Base-by-base conservation (phyloP, 768 basidiomycete genomes). In the Termitomyces sp. region DNA sequence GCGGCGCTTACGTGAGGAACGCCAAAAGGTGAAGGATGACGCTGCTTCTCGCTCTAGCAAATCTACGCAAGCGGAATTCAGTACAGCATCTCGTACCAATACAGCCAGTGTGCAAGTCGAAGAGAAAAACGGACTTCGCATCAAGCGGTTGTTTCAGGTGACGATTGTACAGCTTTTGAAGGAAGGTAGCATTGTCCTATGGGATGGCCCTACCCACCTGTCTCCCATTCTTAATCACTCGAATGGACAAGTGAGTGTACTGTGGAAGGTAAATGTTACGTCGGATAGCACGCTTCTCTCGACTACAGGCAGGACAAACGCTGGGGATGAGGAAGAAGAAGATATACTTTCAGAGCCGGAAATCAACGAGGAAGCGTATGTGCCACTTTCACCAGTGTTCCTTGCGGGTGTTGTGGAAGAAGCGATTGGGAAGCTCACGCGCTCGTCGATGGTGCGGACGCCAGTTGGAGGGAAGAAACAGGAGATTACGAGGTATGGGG, bases 151-250 rank as follows among this genome's bases (percentile, higher is more conserved):
- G 2, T 92, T 90, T 70, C 69, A 73, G 20, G 83, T 80, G 75
- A 85, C 86, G 0, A 74, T 92, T 53, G 73, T 82, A 20, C 79
- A 85, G 66, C 71, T 92, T 22, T 74, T 84, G 50, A 76, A 82
- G 55, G 89, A 91, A 57, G 91, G 90, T n/a, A 82, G 79, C 55
- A 83, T 92, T 57, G 76, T 90, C 0, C 68, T 88, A 3, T 90
- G 87, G 84, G 85, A 88, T 57, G 87, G 88, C 0, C 82, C 85
- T 3, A 72, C 74, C 14, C 74, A 76, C 10, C 66, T 74, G 1
- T 68, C 70, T 54, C 71, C 57, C 71, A 0, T 54, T 57, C 32
- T 48, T 18, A 22, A 33, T 36, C 16, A 61, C 16, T 40, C 59
- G 5, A 58, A 56, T 14, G 61, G 48, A 10, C 63, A 72, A 32